These are phyloP conservation scores for Quercus wislizeni DNA, from an alignment of 306 rosid species.

Conservation along the genomic window DNA sequence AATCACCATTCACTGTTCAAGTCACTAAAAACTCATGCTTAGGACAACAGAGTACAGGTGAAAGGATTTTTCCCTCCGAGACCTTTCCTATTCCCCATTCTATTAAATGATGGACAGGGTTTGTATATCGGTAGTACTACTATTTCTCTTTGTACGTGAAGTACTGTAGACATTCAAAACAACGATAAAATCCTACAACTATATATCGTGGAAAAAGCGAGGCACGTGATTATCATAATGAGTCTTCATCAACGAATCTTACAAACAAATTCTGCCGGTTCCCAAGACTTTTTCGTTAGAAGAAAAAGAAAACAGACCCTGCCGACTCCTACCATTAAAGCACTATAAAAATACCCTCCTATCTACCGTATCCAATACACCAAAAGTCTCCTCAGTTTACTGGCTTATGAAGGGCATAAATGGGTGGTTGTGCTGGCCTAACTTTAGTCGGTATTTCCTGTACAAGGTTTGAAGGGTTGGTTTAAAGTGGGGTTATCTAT, in stretches of 20 bases:
- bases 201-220: slow-evolving; percentile 11
- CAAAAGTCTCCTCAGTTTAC: neutral
- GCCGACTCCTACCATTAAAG: slow-evolving; percentile 27
- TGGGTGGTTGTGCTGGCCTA: neutral
- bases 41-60: too few relatives aligned
- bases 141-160: neutral
- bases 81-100: too few relatives aligned
- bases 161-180: neutral
- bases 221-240: slow-evolving; percentile 39
- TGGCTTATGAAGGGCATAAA: neutral
- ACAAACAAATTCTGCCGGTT: slow-evolving; percentile 16
- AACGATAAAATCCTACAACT: neutral
- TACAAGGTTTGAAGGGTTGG: neutral
- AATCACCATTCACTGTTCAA: too few relatives aligned
- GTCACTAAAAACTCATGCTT: too few relatives aligned
- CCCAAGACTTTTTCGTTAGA: slow-evolving; percentile 33
- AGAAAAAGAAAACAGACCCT: slow-evolving; percentile 19
- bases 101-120: too few relatives aligned
- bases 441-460: neutral
- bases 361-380: neutral
- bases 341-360: slow-evolving; percentile 18
- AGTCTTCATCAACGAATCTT: slow-evolving; percentile 39
- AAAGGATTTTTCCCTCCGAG: too few relatives aligned
- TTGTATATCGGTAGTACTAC: too few relatives aligned
- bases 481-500: neutral